Evolutionary conservation across 257 asterid species (phyloP), one percentile per base, ranked within the genome.

Genomic region (Fraxinus pennsylvanica): DNA sequence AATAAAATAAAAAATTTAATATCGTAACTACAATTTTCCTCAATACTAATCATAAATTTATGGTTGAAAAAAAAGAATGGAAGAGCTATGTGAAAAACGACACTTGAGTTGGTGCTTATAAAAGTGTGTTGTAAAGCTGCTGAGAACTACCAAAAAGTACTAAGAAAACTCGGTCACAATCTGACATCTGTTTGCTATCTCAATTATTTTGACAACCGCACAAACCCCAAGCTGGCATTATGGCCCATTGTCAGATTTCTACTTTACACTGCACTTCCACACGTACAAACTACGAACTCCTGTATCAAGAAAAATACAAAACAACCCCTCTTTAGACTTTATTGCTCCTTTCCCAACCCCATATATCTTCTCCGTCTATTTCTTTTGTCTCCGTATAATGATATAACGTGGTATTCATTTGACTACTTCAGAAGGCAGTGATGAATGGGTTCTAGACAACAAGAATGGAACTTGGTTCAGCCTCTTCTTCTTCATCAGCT

Each of bases 401-500:
- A 75, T 76, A 68, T 8, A 38, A 29, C 73, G n/a, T 13, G 78
- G 73, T 61, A 57, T 63, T 72, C 38, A 41, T 32, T 79, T 57
- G 79, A 77, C 12, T 2, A 57, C 30, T 69, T 70, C 43, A 77
- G 74, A 74, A 66, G 70, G 57, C 69, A 77, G 76, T 79, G 73
- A 84, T 88, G 93, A 81, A 88, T 86, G 90, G 87, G 87, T 83
- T 89, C 38, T 81, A 87, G 84, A 68, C 71, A 76, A 72, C 84
- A 80, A 81, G 81, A 83, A 94, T 94, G 97, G 99, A 94, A 81
- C 82, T 89, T 81, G 90, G 89, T 77, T 84, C 91, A 22, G 86
- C 73, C 21, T 47, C 57, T 38, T 38, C 96, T 70, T 80, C 87
- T 52, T 68, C 92, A 13, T 45, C 90, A 4, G 84, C 77, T 69